Percentiles rank a stretch among this genome's conserved stretches.
Evolutionary conservation across 768 basidiomycete species (phyloP).

Genomic region (Crepidotus variabilis): DNA sequence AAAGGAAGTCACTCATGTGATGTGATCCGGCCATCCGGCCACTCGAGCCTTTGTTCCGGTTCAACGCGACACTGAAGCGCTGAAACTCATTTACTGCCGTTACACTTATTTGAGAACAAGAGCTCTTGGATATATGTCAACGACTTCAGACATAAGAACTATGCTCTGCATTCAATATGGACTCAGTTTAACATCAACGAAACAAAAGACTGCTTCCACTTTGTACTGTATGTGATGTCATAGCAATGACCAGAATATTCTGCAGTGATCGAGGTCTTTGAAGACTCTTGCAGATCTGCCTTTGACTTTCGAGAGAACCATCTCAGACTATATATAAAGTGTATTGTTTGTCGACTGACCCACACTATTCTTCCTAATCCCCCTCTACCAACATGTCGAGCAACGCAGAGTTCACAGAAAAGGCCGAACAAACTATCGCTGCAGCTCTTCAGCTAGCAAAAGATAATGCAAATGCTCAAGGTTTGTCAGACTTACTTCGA

Average conservation of each 20-base stretch:
- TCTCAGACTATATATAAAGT: not conserved
- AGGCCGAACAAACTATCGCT: slow-evolving; percentile 64
- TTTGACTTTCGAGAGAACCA: not conserved
- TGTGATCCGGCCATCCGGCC: not conserved
- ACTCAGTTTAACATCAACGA: slow-evolving; percentile 22
- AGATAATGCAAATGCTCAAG: slow-evolving; percentile 80
- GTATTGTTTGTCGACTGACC: slow-evolving; percentile 3
- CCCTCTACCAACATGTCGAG: slow-evolving; percentile 25
- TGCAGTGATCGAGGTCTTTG: slow-evolving; percentile 10
- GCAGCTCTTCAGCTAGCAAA: slow-evolving; percentile 78
- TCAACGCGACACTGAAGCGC: not conserved
- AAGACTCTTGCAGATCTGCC: slow-evolving; percentile 6
- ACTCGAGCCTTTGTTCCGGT: not conserved
- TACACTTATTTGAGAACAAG: too few relatives aligned
- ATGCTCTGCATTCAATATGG: slow-evolving; percentile 40
- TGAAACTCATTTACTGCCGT: too few relatives aligned
- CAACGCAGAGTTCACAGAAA: slow-evolving; percentile 84
- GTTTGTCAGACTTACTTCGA: slow-evolving; percentile 31
- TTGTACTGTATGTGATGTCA: slow-evolving; percentile 7
- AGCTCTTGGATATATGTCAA: not conserved
- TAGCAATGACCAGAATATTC: slow-evolving; percentile 15
- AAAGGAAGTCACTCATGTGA: not conserved
- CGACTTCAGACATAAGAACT: not conserved
- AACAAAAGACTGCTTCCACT: not conserved
- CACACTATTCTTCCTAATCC: slow-evolving; percentile 23